Conservation (phyloP, 2,329 filamentous ascomycete species). For the Blumeria hordei region DNA sequence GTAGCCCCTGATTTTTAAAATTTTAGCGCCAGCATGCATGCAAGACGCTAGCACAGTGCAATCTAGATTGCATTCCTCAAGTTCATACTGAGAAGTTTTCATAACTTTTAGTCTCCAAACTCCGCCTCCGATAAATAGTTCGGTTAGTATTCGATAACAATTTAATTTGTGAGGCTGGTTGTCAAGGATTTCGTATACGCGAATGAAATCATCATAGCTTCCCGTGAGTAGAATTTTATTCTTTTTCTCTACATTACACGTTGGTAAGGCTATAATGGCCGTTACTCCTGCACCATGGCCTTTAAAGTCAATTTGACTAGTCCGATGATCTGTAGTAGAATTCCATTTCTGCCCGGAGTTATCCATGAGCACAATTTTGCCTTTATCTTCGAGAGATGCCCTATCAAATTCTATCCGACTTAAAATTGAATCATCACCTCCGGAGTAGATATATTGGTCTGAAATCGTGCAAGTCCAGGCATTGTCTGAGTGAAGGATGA, state of each 20-base stretch:
- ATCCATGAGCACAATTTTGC: neutral
- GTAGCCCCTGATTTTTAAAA: neutral
- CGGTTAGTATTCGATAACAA: neutral
- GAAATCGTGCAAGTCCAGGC: neutral
- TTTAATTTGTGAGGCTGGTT: neutral
- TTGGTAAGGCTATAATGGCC: neutral
- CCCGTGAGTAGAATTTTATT: constrained; percentile 1
- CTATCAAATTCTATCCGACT: neutral
- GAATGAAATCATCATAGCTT: constrained; percentile 1
- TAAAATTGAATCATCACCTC: neutral
- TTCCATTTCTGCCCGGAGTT: neutral
- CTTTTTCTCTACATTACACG: neutral
- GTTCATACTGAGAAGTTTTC: neutral
- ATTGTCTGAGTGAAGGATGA: constrained; percentile 1
- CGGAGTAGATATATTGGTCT: neutral
- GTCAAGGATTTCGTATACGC: neutral
- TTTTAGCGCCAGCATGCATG: neutral
- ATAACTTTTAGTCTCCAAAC: constrained; percentile 1
- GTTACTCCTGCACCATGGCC: constrained; percentile 1
- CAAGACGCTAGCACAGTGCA: neutral
- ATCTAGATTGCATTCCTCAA: neutral
- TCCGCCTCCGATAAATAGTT: neutral
- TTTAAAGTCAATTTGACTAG: neutral
- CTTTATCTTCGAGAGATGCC: neutral
- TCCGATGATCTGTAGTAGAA: neutral